These are phyloP conservation scores for Sporopachydermia lactativora DNA, from an alignment of 805 yeast species.

Conservation along the genomic window DNA sequence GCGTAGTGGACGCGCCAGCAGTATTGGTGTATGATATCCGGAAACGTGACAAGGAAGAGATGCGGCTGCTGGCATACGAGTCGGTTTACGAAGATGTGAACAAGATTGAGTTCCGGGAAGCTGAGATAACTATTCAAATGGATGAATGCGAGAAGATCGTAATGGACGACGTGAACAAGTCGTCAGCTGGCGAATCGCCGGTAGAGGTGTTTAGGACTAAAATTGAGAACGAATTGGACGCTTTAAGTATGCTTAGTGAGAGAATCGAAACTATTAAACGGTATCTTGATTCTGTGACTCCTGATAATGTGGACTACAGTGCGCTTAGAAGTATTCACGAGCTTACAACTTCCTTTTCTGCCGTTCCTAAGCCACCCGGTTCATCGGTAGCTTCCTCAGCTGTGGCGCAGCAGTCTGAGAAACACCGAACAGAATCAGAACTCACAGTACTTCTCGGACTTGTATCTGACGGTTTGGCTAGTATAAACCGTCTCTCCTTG, in stretches of 20 bases:
- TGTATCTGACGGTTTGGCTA: neutral
- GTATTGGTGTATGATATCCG: neutral
- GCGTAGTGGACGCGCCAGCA: neutral
- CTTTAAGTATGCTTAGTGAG: neutral
- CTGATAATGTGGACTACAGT: neutral
- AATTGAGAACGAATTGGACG: neutral
- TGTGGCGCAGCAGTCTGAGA: neutral
- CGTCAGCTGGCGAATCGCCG: neutral
- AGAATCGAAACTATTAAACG: neutral
- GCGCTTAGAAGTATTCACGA: neutral
- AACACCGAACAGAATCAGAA: neutral
- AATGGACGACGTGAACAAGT: neutral
- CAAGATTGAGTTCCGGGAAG: neutral
- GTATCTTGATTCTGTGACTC: neutral
- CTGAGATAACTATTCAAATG: neutral
- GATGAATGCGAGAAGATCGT: conserved; percentile 1
- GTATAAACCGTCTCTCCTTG: neutral
- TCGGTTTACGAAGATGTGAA: neutral
- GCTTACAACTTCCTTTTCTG: neutral
- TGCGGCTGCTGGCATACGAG: neutral
- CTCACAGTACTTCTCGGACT: neutral
- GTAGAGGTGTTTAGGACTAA: neutral
- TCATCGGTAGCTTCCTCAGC: neutral
- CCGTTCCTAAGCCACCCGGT: neutral
- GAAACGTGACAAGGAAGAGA: neutral